These are phyloP conservation scores for Pichia paraexigua DNA, from an alignment of 805 yeast genomes.

Conservation along the genomic window DNA sequence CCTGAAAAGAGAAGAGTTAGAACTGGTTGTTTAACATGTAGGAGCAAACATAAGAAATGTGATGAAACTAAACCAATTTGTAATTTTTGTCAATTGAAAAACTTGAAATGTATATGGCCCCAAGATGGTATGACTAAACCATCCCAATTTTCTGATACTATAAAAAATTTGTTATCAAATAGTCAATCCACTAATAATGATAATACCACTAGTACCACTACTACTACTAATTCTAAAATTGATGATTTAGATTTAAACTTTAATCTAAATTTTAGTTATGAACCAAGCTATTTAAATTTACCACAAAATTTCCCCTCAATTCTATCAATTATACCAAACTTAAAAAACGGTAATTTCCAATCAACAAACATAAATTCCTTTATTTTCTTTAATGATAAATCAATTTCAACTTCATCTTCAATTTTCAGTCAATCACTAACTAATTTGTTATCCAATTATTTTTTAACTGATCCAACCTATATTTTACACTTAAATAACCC, in stretches of 20 bases:
- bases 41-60: constrained; percentile 47
- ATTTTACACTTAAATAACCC: constrained; percentile 7
- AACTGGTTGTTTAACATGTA: constrained; percentile 45
- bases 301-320: constrained; percentile 7
- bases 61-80: constrained; percentile 50
- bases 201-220: neutral
- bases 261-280: neutral
- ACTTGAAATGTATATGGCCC: constrained; percentile 33
- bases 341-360: constrained; percentile 3
- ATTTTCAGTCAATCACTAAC: constrained; percentile 6
- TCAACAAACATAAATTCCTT: constrained; percentile 6
- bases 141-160: constrained; percentile 4
- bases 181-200: neutral
- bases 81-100: constrained; percentile 33
- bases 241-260: neutral
- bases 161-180: constrained; percentile 5
- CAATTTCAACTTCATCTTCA: constrained; percentile 1
- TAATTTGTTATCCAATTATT: constrained; percentile 7
- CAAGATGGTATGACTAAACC: constrained; percentile 6
- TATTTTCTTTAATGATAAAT: constrained; percentile 10
- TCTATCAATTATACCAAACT: constrained; percentile 6
- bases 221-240: neutral
- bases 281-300: constrained; percentile 6
- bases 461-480: constrained; percentile 9
- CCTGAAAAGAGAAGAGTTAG: constrained; percentile 31